These are phyloP conservation scores for Torulaspora maleeae DNA, from an alignment of 805 yeast genomes.

Conservation along the genomic window DNA sequence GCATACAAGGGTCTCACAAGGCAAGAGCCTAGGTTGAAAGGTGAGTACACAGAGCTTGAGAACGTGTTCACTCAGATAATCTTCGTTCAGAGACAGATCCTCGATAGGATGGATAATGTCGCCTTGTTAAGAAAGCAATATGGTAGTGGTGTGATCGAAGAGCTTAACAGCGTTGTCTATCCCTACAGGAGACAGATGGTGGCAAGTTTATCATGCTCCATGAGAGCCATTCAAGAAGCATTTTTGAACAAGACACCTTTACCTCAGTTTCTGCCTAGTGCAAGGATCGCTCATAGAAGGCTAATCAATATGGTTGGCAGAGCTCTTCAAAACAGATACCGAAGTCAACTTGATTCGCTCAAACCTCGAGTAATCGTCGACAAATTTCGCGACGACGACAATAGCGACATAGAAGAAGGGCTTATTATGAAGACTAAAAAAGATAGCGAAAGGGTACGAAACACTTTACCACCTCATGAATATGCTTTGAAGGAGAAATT, in stretches of 20 bases:
- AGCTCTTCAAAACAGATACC: slow-evolving; percentile 32
- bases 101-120: slow-evolving; percentile 46
- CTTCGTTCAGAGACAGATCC: slow-evolving; percentile 42
- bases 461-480: slow-evolving; percentile 25
- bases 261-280: slow-evolving; percentile 49
- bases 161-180: slow-evolving; percentile 38
- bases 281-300: slow-evolving; percentile 45
- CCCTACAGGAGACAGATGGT: slow-evolving; percentile 44
- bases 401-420: slow-evolving; percentile 25
- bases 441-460: slow-evolving; percentile 6
- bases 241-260: slow-evolving; percentile 43
- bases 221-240: slow-evolving; percentile 44
- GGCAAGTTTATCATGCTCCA: slow-evolving; percentile 38
- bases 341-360: slow-evolving; percentile 10
- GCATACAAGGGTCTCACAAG: slow-evolving; percentile 39
- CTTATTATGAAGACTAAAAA: slow-evolving; percentile 8
- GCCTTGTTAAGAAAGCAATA: slow-evolving; percentile 40
- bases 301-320: slow-evolving; percentile 42
- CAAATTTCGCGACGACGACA: slow-evolving; percentile 17
- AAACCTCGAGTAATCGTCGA: slow-evolving; percentile 11
- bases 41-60: slow-evolving; percentile 39
- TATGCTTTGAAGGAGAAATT: slow-evolving; percentile 37
- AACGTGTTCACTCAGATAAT: slow-evolving; percentile 43
- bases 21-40: slow-evolving; percentile 48
- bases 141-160: slow-evolving; percentile 46